phyloP scores from a whole-genome alignment of 1,139 yeast genomes.

The Yamadazyma jaroonii region DNA sequence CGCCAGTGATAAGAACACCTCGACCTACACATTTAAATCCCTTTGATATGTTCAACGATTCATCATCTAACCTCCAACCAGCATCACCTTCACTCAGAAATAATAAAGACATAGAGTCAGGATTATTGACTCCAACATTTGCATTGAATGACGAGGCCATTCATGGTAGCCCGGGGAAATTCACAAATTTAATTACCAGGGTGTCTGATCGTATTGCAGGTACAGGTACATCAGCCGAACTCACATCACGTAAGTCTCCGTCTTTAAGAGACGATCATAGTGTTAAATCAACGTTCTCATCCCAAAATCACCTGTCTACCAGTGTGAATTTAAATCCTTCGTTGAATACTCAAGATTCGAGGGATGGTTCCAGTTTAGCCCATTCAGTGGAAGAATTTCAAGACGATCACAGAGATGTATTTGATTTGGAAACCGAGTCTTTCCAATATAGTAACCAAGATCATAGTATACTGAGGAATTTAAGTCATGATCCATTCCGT shows the following conservation, averaged over 20 bases:
- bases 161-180: slow-evolving; percentile 13
- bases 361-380: background rate
- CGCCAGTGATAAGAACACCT: background rate
- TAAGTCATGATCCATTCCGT: background rate
- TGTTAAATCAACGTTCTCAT: slow-evolving; percentile 1
- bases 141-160: slow-evolving; percentile 10
- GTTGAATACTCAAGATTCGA: background rate
- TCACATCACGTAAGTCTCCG: slow-evolving; percentile 4
- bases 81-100: slow-evolving; percentile 10
- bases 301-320: slow-evolving; percentile 7
- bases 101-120: slow-evolving; percentile 12
- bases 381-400: slow-evolving; percentile 10
- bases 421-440: background rate
- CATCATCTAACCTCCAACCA: slow-evolving; percentile 1
- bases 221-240: slow-evolving; percentile 19
- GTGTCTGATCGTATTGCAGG: slow-evolving; percentile 47
- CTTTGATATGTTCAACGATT: background rate
- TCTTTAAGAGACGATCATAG: slow-evolving; percentile 4
- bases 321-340: slow-evolving; percentile 5
- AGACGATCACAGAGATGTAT: background rate
- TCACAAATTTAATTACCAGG: slow-evolving; percentile 28
- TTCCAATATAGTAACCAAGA: background rate
- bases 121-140: slow-evolving; percentile 11
- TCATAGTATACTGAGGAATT: too few relatives aligned
- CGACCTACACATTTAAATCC: background rate